phyloP scores from a whole-genome alignment of 352 stramenopile genomes.

The Albugo candida region DNA sequence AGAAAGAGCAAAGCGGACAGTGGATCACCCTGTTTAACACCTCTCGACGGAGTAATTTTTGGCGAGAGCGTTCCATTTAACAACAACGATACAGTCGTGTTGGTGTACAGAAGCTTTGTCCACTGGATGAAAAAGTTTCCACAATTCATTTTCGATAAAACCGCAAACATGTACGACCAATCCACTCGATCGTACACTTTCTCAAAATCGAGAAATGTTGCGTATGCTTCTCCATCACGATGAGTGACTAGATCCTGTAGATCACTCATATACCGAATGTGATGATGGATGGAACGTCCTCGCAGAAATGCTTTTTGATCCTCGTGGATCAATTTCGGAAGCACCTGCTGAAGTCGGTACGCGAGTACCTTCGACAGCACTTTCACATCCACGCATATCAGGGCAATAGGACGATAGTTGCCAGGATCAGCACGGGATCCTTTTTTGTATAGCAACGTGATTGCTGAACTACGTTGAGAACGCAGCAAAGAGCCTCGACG shows the following conservation, averaged over 20 bases:
- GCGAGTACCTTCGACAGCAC: conserved; percentile 7
- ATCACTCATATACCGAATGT: conserved; percentile 7
- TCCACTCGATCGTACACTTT: conserved; percentile 5
- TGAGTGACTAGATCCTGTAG: conserved; percentile 6
- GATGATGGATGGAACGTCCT: conserved; percentile 6
- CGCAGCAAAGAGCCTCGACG: conserved; percentile 6
- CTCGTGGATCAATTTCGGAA: conserved; percentile 3
- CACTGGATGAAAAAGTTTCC: conserved; percentile 3
- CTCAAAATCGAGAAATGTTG: neutral
- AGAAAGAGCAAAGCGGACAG: conserved; percentile 8
- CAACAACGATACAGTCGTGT: conserved; percentile 1
- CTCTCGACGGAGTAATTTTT: conserved; percentile 4
- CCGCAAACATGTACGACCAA: conserved; percentile 5
- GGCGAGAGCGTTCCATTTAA: conserved; percentile 9
- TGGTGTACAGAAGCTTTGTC: conserved; percentile 6
- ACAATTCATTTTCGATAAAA: conserved; percentile 8
- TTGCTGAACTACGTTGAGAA: conserved; percentile 5
- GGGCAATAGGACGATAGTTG: neutral
- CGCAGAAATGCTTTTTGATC: conserved; percentile 4
- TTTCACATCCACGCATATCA: conserved; percentile 14
- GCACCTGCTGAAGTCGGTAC: neutral
- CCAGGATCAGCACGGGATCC: neutral
- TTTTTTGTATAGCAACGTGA: conserved; percentile 11
- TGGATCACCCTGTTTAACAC: conserved; percentile 6
- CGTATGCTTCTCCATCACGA: neutral